These are phyloP conservation scores for Psilocybe cubensis DNA, from an alignment of 768 basidiomycete genomes.

Conservation along the genomic window DNA sequence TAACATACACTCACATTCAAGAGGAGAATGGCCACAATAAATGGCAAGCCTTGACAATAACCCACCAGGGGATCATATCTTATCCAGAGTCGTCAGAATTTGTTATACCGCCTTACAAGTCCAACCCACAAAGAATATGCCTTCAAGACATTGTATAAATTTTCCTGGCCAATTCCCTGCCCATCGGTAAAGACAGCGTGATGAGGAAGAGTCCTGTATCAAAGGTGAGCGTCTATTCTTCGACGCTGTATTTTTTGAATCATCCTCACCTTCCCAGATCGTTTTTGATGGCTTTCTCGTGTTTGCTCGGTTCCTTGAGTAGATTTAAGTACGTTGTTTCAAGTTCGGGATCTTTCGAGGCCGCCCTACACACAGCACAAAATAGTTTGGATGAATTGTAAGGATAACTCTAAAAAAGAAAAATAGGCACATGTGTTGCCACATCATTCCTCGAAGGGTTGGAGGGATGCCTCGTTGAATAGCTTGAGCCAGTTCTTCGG, in stretches of 20 bases:
- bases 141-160: conserved; percentile 96
- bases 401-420: conserved; percentile 5
- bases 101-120: background rate
- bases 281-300: conserved; percentile 93
- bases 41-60: conserved; percentile 97
- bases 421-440: conserved; percentile 82
- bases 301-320: conserved; percentile 80
- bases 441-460: conserved; percentile 91
- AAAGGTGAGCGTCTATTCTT: conserved; percentile 2
- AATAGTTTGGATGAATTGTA: background rate
- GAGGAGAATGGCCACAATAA: conserved; percentile 91
- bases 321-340: conserved; percentile 83
- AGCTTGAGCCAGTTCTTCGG: conserved; percentile 82
- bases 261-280: conserved; percentile 78
- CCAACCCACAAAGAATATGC: conserved; percentile 86
- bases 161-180: conserved; percentile 95
- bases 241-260: conserved; percentile 12
- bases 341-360: conserved; percentile 88
- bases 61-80: conserved; percentile 94
- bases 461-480: conserved; percentile 93
- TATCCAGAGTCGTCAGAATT: background rate
- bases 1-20: conserved; percentile 68
- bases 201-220: conserved; percentile 89
- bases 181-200: conserved; percentile 96
- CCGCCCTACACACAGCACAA: conserved; percentile 59